Percentiles rank a stretch among this genome's conserved stretches.
These are phyloP conservation scores for Fusarium sp. DNA, from an alignment of 2,329 filamentous ascomycete genomes.

Conservation along the genomic window DNA sequence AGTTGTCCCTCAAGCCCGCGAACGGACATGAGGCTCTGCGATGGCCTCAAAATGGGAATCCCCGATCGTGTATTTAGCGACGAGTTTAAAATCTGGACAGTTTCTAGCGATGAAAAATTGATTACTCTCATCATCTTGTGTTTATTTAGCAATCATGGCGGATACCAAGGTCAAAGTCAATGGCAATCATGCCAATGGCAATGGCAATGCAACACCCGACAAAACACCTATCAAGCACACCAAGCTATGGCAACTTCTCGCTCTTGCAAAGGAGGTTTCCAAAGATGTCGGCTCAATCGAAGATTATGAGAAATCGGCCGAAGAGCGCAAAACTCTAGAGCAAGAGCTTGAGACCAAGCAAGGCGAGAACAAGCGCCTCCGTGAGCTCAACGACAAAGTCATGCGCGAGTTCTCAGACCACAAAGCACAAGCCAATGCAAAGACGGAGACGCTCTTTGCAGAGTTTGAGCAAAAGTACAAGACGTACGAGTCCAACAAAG, in stretches of 20 bases:
- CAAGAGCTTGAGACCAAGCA: conserved; percentile 46
- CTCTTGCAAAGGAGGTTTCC: conserved; percentile 48
- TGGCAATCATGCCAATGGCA: conserved; percentile 31
- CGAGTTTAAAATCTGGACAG: conserved; percentile 39
- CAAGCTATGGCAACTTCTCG: conserved; percentile 49
- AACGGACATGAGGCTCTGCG: conserved; percentile 47
- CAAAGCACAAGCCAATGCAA: conserved; percentile 39
- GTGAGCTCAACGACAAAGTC: conserved; percentile 47
- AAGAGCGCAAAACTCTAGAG: conserved; percentile 43
- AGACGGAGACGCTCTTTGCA: conserved; percentile 41
- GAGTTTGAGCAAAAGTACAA: conserved; percentile 49
- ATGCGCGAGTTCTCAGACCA: conserved; percentile 45
- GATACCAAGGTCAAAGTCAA: conserved; percentile 50
- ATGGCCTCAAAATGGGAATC: conserved; percentile 34
- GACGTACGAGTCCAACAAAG: conserved; percentile 48
- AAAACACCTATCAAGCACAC: conserved; percentile 40
- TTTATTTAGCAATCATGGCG: conserved; percentile 43
- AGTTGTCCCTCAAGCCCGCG: conserved; percentile 44
- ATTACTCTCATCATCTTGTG: conserved; percentile 23
- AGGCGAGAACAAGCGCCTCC: conserved; percentile 45
- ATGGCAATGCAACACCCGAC: conserved; percentile 40
- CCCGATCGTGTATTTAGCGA: conserved; percentile 23
- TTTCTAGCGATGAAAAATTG: conserved; percentile 36
- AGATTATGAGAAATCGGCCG: conserved; percentile 46
- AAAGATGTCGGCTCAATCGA: conserved; percentile 49